phyloP scores from a whole-genome alignment of 2,329 filamentous ascomycete species.

The Penicillium sclerotigenum region DNA sequence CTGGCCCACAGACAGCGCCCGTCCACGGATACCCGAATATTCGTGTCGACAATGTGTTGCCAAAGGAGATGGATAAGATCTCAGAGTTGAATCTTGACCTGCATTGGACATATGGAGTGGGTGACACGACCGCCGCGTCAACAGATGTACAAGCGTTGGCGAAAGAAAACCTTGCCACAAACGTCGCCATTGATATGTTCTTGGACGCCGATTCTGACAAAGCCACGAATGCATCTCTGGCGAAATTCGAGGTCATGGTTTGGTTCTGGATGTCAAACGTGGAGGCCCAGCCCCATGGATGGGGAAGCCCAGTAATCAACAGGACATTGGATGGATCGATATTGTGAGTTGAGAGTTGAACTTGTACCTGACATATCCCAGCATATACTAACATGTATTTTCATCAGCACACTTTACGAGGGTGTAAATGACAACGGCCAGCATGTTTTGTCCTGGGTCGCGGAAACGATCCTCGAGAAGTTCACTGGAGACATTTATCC shows the following conservation, averaged over 20 bases:
- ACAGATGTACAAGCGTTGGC: constrained; percentile 38
- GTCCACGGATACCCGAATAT: constrained; percentile 58
- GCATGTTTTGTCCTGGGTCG: constrained; percentile 52
- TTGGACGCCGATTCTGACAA: constrained; percentile 47
- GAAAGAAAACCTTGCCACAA: constrained; percentile 47
- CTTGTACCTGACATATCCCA: background rate
- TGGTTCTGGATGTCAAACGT: constrained; percentile 52
- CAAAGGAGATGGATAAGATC: constrained; percentile 42
- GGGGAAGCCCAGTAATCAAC: constrained; percentile 35
- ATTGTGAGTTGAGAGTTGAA: constrained; percentile 18
- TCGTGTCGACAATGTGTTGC: constrained; percentile 48
- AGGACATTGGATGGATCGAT: constrained; percentile 39
- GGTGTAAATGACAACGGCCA: constrained; percentile 43
- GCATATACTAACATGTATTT: constrained; percentile 1
- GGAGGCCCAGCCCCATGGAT: constrained; percentile 51
- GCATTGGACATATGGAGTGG: constrained; percentile 51
- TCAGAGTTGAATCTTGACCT: constrained; percentile 46
- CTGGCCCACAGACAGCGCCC: constrained; percentile 42
- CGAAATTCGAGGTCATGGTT: constrained; percentile 55
- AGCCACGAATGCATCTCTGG: constrained; percentile 39
- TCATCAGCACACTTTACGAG: constrained; percentile 15
- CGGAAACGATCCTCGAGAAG: constrained; percentile 33
- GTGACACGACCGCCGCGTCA: constrained; percentile 39
- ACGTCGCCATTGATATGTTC: constrained; percentile 61
- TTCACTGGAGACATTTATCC: constrained; percentile 51